Base-by-base conservation (phyloP, 805 yeast genomes). In the Saturnispora quitensis region DNA sequence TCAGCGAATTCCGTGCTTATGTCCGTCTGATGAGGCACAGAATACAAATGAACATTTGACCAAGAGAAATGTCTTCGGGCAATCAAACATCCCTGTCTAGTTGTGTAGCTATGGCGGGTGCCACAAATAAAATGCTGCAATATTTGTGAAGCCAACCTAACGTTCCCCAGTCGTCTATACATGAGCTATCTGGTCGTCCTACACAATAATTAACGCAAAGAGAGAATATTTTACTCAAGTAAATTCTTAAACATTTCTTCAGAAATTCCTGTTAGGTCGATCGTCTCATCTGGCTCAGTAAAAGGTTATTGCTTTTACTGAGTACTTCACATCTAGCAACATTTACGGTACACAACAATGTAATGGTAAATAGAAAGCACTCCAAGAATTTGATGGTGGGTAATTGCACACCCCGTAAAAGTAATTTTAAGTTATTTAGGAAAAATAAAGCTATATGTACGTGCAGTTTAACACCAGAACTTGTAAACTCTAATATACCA, bases 381-480 rank as follows among this genome's bases (percentile, higher is more conserved):
- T 5, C 22, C 22, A 22, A 22, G 22, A 3, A 3, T 3, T 22
- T 22, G 4, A 4, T 22, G 22, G 5, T 22, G 5, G 5, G 22
- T 22, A 22, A 28, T 28, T 28, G 33, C 6, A 31, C 34, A 31
- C 34, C 15, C 5, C n/a, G n/a, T 8, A 13, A 31, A 31, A 31
- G 15, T 12, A 22, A 35, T 9, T 17, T 24, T 13, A 20, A 20
- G 6, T 25, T 17, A 46, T 35, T 15, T 46, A 20, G 22, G 8
- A 36, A 38, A 47, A 17, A 38, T 22, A 28, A 22, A 40, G 15
- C n/a, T 5, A 38, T n/a, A 31, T 45, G 5, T 20, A 40, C 18
- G 22, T 38, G 9, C 13, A 17, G 15, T 18, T 48, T 45, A 75
- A 61, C 81, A 78, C 78, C 83, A 75, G 70, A 73, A 73, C 52